Evolutionary conservation across 2,329 filamentous ascomycete species (phyloP).

Genomic region (Botryotinia calthae): DNA sequence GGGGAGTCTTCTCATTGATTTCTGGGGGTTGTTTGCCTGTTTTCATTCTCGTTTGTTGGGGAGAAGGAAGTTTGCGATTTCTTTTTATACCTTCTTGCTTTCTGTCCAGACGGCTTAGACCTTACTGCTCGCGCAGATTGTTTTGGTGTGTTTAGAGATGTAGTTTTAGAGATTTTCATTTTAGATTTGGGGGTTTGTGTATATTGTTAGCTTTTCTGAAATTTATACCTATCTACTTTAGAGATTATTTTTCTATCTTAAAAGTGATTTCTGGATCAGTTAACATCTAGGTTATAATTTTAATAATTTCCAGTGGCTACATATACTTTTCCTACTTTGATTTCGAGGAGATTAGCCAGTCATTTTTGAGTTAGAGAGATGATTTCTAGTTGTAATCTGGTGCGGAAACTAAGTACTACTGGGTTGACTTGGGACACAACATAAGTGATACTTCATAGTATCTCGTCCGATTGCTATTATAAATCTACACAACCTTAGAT

Average conservation of each 20-base stretch:
- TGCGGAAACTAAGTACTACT: background rate
- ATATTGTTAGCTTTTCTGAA: background rate
- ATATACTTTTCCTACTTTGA: background rate
- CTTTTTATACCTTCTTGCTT: constrained; percentile 1
- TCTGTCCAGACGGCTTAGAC: constrained; percentile 2
- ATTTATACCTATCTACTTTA: background rate
- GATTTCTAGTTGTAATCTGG: background rate
- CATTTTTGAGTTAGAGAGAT: background rate
- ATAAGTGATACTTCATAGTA: background rate
- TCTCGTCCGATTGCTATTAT: accelerated
- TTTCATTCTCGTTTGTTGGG: background rate
- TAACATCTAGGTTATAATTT: background rate
- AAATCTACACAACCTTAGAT: background rate
- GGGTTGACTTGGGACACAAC: background rate
- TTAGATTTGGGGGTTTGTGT: background rate
- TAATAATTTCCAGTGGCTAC: accelerated
- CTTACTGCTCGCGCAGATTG: background rate
- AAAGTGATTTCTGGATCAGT: background rate
- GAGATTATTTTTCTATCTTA: too few relatives aligned
- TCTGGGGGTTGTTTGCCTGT: background rate
- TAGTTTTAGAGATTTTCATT: background rate
- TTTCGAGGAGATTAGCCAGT: background rate
- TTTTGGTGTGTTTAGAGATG: background rate
- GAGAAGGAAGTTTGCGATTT: background rate
- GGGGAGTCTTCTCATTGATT: background rate